Evolutionary conservation across 352 stramenopile species (phyloP).

Genomic region (Pythium sp.): DNA sequence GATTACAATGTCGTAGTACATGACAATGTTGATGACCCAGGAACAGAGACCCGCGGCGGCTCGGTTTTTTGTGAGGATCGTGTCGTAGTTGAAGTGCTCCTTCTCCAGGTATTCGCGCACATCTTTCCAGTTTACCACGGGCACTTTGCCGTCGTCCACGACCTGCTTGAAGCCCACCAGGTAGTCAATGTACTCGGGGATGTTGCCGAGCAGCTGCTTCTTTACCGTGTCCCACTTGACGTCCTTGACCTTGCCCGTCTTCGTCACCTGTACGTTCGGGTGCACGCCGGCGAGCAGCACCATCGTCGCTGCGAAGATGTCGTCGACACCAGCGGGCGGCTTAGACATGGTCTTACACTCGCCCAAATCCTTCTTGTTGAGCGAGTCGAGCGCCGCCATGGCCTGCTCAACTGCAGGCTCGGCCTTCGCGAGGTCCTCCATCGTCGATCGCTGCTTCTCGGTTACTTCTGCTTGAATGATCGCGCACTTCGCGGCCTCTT

Average conservation of each 20-base stretch:
- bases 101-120: slow-evolving; percentile 91
- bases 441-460: slow-evolving; percentile 88
- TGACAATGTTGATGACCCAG: slow-evolving; percentile 96
- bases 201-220: slow-evolving; percentile 94
- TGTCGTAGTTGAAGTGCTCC: slow-evolving; percentile 95
- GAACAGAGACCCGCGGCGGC: slow-evolving; percentile 91
- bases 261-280: slow-evolving; percentile 91
- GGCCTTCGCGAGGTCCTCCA: slow-evolving; percentile 92
- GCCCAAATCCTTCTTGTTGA: slow-evolving; percentile 96
- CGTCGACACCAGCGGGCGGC: slow-evolving; percentile 91
- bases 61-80: slow-evolving; percentile 94
- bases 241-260: slow-evolving; percentile 96
- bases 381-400: slow-evolving; percentile 95
- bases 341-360: slow-evolving; percentile 97
- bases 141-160: slow-evolving; percentile 93
- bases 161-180: slow-evolving; percentile 92
- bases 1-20: slow-evolving; percentile 96
- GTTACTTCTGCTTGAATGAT: slow-evolving; percentile 93
- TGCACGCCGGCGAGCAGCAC: slow-evolving; percentile 93
- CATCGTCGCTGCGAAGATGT: slow-evolving; percentile 94
- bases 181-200: slow-evolving; percentile 95
- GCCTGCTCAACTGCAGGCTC: slow-evolving; percentile 93
- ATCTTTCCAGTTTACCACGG: slow-evolving; percentile 92
- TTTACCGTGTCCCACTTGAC: slow-evolving; percentile 94
- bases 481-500: slow-evolving; percentile 91